Conservation (phyloP, 768 basidiomycete genomes). For the Lactarius psammicola region DNA sequence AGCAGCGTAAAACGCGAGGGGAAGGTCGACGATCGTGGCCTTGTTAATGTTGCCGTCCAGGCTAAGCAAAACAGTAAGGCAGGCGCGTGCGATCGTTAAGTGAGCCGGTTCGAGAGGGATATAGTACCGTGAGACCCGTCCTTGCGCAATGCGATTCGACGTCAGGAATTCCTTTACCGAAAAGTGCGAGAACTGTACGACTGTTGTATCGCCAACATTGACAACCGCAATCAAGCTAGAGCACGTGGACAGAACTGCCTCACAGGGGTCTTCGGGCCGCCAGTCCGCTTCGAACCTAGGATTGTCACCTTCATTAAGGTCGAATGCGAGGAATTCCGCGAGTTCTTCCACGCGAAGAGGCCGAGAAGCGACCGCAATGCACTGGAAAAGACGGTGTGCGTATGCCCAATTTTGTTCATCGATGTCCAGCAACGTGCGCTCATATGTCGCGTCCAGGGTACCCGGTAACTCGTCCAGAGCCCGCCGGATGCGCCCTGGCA, state of each 20-base stretch:
- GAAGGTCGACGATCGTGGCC: not conserved
- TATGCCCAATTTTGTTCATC: not conserved
- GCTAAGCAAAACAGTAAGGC: no score
- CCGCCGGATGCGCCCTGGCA: no score
- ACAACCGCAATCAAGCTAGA: no score
- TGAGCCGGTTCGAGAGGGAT: not conserved
- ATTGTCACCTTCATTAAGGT: not conserved
- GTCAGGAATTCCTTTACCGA: not conserved
- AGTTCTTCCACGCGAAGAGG: not conserved
- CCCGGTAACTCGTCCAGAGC: no score
- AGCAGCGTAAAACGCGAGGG: slow-evolving; percentile 9
- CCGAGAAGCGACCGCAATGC: not conserved
- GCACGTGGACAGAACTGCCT: not conserved
- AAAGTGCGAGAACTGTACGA: no score
- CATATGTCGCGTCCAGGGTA: no score
- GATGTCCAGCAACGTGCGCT: no score
- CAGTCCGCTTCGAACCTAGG: not conserved
- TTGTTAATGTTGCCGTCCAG: no score
- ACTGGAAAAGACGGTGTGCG: not conserved
- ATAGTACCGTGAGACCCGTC: not conserved
- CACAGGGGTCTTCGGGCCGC: not conserved
- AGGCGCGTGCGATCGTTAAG: no score
- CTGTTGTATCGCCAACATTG: no score
- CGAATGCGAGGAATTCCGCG: slow-evolving; percentile 1
- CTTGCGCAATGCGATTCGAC: not conserved